phyloP scores from a whole-genome alignment of 2,329 filamentous ascomycete species.

The Exophiala viscosa region DNA sequence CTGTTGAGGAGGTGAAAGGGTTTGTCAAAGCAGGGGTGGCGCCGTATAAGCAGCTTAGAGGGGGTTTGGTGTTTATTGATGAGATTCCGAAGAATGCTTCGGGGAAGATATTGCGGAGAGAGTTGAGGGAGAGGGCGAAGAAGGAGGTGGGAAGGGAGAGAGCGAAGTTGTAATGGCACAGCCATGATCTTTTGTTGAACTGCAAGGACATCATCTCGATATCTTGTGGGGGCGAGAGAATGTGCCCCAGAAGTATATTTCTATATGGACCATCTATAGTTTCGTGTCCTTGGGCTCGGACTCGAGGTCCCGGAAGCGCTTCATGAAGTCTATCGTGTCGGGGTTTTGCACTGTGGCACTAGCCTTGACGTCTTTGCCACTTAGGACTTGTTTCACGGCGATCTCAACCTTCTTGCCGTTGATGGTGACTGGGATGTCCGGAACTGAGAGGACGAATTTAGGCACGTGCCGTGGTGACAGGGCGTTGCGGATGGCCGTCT shows the following conservation, averaged over 20 bases:
- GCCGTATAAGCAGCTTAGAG: slow-evolving; percentile 26
- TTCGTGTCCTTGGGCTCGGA: slow-evolving; percentile 6
- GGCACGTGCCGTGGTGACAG: slow-evolving; percentile 41
- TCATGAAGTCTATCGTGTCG: slow-evolving; percentile 34
- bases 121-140: slow-evolving; percentile 26
- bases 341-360: slow-evolving; percentile 42
- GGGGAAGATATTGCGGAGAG: slow-evolving; percentile 27
- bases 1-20: slow-evolving; percentile 23
- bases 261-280: no score
- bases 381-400: slow-evolving; percentile 42
- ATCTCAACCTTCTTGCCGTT: slow-evolving; percentile 49
- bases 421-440: slow-evolving; percentile 43
- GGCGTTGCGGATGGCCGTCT: slow-evolving; percentile 27
- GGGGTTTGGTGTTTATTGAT: slow-evolving; percentile 26
- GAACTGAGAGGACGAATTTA: slow-evolving; percentile 37
- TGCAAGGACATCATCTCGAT: no score
- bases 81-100: slow-evolving; percentile 27
- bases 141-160: slow-evolving; percentile 21
- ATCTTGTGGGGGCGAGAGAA: no score
- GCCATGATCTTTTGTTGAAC: no score
- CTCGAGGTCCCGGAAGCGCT: slow-evolving; percentile 30
- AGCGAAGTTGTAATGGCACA: no score
- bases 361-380: slow-evolving; percentile 36
- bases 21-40: slow-evolving; percentile 24
- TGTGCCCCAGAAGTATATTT: no score